These are phyloP conservation scores for Drechslerella coelobrocha DNA, from an alignment of 2,329 filamentous ascomycete genomes.

Conservation along the genomic window DNA sequence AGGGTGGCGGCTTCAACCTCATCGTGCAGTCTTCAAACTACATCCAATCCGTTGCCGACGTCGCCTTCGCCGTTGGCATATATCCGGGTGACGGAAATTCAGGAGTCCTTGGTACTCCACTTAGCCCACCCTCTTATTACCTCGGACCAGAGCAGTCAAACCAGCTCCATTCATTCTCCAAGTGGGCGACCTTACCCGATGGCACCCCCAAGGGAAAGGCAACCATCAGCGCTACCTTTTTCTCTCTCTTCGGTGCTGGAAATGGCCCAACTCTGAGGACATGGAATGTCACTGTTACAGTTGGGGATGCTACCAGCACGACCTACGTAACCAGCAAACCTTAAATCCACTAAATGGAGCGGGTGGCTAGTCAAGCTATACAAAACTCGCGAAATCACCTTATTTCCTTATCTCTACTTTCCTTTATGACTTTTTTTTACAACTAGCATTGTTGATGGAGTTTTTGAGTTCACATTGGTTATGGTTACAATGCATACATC, in stretches of 20 bases:
- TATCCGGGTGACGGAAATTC: conserved; percentile 43
- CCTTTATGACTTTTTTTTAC: no score
- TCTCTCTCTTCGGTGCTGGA: conserved; percentile 32
- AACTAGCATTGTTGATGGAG: neutral
- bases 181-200: conserved; percentile 27
- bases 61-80: conserved; percentile 50
- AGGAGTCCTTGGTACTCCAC: conserved; percentile 43
- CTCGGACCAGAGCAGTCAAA: conserved; percentile 50
- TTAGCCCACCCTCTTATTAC: conserved; percentile 51
- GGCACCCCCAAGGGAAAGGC: conserved; percentile 28
- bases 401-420: neutral
- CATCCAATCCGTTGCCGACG: conserved; percentile 52
- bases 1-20: conserved; percentile 52
- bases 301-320: conserved; percentile 35
- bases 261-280: conserved; percentile 30
- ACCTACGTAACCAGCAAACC: conserved; percentile 39
- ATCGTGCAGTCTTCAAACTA: conserved; percentile 52
- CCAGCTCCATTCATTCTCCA: conserved; percentile 20
- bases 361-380: neutral
- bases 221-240: conserved; percentile 22
- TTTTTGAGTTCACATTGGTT: neutral
- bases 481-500: neutral
- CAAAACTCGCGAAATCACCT: neutral
- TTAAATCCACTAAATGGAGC: conserved; percentile 5
- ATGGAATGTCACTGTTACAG: conserved; percentile 30